Evolutionary conservation across 495 filamentous ascomycete genomes (phyloP), one percentile per base, ranked within the genome.

Genomic region (Pyrenopolyporus hunteri): DNA sequence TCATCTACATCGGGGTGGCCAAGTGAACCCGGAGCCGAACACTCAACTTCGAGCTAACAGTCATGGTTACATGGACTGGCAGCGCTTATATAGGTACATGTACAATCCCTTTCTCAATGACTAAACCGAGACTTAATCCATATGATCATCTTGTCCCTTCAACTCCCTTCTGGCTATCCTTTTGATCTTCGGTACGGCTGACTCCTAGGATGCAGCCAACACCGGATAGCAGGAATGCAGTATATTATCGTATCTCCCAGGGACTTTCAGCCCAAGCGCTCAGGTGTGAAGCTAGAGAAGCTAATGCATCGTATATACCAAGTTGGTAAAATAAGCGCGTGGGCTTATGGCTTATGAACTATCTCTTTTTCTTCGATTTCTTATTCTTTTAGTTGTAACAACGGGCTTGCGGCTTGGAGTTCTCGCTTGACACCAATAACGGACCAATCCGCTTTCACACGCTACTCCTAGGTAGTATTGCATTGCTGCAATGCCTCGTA

Each of bases 401-500:
- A 37, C 26, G 22, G 13, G 40, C 22, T 28, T 51, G 33, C 45
- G 45, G 11, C 37, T 48, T 35, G 29, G 46, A 32, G 45, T 35
- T 52, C 14, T 37, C 31, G 8, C 25, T 10, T 43, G 19, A 50
- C 28, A 39, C 44, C 29, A 22, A n/a, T 20, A 17, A 17, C 23
- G 16, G 22, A 37, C 58, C 58, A 58, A 62, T 58, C 51, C 53
- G 40, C 39, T 48, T 46, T n/a, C 29, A 40, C 31, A 36, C 36
- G 48, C 42, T 46, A 57, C 46, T 9, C 33, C 32, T 45, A 28
- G 35, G 63, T 67, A 49, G 58, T 36, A 59, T 63, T 59, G 58
- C 63, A 55, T 55, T 10, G 52, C 48, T 58, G 52, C 58, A 25
- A 63, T 48, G 47, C 32, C 58, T 67, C 63, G 52, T 67, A 67